phyloP scores from a whole-genome alignment of 495 filamentous ascomycete species.

The Podospora conica region DNA sequence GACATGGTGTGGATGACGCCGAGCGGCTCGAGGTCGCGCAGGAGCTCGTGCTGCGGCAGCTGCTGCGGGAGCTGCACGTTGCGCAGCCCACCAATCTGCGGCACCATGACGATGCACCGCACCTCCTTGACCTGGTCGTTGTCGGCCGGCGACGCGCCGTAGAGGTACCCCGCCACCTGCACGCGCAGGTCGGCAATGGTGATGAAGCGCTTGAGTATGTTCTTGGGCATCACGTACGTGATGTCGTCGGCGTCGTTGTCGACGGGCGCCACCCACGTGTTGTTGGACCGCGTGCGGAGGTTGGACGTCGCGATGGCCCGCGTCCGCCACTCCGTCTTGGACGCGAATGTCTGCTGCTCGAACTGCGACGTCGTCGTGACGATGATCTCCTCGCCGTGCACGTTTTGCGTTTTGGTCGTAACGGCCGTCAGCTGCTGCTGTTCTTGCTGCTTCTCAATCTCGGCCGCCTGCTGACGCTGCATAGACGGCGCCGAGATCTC shows the following conservation, averaged over 20 bases:
- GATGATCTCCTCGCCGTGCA: conserved; percentile 95
- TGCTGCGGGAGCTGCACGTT: conserved; percentile 90
- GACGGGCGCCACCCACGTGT: conserved; percentile 96
- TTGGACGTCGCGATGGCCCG: conserved; percentile 95
- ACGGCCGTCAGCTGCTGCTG: conserved; percentile 94
- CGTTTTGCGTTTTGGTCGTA: conserved; percentile 97
- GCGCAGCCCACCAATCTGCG: conserved; percentile 89
- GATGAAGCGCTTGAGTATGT: conserved; percentile 97
- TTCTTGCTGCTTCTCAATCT: conserved; percentile 98
- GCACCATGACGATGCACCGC: conserved; percentile 91
- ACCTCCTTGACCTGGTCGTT: conserved; percentile 97
- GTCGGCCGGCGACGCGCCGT: conserved; percentile 86
- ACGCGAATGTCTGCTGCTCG: conserved; percentile 94
- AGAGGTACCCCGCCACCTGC: conserved; percentile 93
- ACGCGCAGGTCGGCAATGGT: conserved; percentile 94
- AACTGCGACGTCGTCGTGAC: conserved; percentile 97
- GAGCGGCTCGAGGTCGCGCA: conserved; percentile 81
- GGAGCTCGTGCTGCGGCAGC: conserved; percentile 86
- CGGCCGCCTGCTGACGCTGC: conserved; percentile 97
- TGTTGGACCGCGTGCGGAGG: conserved; percentile 88
- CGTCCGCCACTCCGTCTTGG: conserved; percentile 98
- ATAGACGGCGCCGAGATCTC: conserved; percentile 97
- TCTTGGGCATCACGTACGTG: conserved; percentile 98
- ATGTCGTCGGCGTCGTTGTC: conserved; percentile 77
- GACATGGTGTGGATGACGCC: conserved; percentile 94